Base-by-base conservation (phyloP, 108 stramenopile genomes). In the Cylindrotheca fusiformis region DNA sequence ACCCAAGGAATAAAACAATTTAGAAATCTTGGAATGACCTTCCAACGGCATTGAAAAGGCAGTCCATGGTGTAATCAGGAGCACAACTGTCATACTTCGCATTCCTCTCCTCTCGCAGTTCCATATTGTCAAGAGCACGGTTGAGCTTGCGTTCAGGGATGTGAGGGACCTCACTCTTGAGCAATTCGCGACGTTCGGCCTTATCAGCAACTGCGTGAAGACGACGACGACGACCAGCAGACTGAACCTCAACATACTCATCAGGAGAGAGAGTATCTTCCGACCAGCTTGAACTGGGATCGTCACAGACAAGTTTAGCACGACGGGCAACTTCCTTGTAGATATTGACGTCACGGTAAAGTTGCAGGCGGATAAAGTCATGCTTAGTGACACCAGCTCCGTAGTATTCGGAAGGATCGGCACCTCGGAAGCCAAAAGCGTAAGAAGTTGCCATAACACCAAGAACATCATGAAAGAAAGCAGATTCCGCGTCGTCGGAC, bases 241-340 rank as follows among this genome's bases (percentile, higher is more conserved):
- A 21, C 12, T 27, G 19, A 18, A 50, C 48, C 10, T 23, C 52
- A 5, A 56, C 65, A 63, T 65, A 72, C 20, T 65, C 26, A 56
- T 65, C 44, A 28, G 60, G 26, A 28, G 52, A 55, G 51, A 72
- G 36, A 5, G 60, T 33, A 3, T 60, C 48, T 14, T 54, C 64
- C 2, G 27, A 20, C 21, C 65, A 26, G 51, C 47, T 20, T 1
- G 65, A 63, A 31, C 36, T 25, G 4, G 29, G 24, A 55, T 64
- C 69, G 31, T 28, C 24, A 47, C 69, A 71, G 22, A 71, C 69
- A 52, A 71, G 63, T 19, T 46, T 46, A 52, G 69, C 69, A 33
- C 69, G 69, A 2, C 69, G 69, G 31, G 52, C 60, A n/a, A 71
- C 27, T 49, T 71, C 69, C 23, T 71, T 23, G 61, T 71, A 71